Percentiles rank a stretch among this genome's conserved stretches.
phyloP scores from a whole-genome alignment of 2,329 filamentous ascomycete species.

The Pyrenophora seminiperda region DNA sequence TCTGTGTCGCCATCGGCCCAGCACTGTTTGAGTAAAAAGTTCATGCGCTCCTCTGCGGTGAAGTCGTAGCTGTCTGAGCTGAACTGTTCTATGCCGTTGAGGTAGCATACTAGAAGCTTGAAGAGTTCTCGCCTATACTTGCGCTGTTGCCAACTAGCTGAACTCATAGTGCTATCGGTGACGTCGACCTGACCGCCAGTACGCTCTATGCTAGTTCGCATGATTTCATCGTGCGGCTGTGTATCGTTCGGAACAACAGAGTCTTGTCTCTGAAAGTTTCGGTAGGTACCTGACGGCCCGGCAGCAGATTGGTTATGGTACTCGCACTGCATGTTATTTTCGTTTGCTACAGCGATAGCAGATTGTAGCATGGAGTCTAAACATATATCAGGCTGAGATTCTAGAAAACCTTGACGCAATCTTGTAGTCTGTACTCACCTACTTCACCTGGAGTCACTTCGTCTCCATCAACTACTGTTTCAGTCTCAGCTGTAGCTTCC shows the following conservation, averaged over 20 bases:
- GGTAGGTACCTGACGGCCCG: slow-evolving; percentile 20
- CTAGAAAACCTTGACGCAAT: background rate
- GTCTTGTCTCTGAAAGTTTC: slow-evolving; percentile 10
- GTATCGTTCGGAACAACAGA: slow-evolving; percentile 14
- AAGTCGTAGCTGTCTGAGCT: background rate
- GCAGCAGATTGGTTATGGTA: slow-evolving; percentile 1
- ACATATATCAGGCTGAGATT: background rate
- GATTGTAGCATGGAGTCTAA: background rate
- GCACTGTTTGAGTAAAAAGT: slow-evolving; percentile 12
- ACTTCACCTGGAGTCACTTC: slow-evolving; percentile 3
- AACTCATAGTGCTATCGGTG: background rate
- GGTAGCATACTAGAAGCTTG: slow-evolving; percentile 9
- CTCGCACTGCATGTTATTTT: background rate
- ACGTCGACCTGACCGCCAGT: background rate
- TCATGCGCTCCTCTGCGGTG: slow-evolving; percentile 14
- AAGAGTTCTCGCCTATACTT: slow-evolving; percentile 13
- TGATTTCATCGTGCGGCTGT: background rate
- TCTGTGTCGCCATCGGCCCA: slow-evolving; percentile 7
- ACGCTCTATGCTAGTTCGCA: background rate
- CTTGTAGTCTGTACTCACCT: background rate
- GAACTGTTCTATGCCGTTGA: slow-evolving; percentile 15
- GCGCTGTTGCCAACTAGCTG: background rate
- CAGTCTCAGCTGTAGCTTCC: slow-evolving; percentile 13
- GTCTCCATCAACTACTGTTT: slow-evolving; percentile 12
- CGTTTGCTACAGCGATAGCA: background rate